These are phyloP conservation scores for Gaeumannomyces sp. DNA, from an alignment of 2,329 filamentous ascomycete species.

Conservation along the genomic window DNA sequence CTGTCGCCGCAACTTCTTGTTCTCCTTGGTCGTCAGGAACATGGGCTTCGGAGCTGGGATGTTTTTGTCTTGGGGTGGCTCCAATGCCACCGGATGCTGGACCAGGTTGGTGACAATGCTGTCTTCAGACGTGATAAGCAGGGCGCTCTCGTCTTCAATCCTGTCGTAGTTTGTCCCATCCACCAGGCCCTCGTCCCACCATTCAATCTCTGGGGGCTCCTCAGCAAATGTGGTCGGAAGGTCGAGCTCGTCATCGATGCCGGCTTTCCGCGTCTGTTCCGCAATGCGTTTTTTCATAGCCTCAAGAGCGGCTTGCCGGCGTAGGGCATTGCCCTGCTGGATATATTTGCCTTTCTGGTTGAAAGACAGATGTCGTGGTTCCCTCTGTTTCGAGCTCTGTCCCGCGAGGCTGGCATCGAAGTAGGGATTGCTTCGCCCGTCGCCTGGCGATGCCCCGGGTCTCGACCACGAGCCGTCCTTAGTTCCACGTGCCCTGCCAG, in stretches of 20 bases:
- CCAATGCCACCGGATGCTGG: conserved; percentile 85
- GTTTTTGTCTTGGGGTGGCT: conserved; percentile 85
- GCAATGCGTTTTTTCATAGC: conserved; percentile 93
- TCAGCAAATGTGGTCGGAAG: conserved; percentile 88
- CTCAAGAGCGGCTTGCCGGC: conserved; percentile 82
- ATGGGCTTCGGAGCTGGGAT: conserved; percentile 76
- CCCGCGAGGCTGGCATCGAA: conserved; percentile 59
- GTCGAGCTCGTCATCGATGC: conserved; percentile 84
- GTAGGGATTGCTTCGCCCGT: conserved; percentile 62
- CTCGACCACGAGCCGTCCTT: conserved; percentile 1
- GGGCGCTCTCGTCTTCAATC: conserved; percentile 55
- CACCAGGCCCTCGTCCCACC: conserved; percentile 92
- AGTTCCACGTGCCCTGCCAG: background rate
- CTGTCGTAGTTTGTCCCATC: conserved; percentile 68
- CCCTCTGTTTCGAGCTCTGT: conserved; percentile 55
- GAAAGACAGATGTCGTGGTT: conserved; percentile 75
- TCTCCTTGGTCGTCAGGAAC: conserved; percentile 86
- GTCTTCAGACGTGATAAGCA: conserved; percentile 73
- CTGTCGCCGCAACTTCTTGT: conserved; percentile 83
- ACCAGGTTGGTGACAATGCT: conserved; percentile 86
- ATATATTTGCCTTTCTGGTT: conserved; percentile 98
- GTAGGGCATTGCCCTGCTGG: conserved; percentile 81
- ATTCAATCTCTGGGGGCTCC: conserved; percentile 81
- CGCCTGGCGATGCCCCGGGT: conserved; percentile 18
- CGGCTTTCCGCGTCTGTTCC: conserved; percentile 78